These are phyloP conservation scores for Quercus ilex DNA, from an alignment of 306 rosid species.

Conservation along the genomic window DNA sequence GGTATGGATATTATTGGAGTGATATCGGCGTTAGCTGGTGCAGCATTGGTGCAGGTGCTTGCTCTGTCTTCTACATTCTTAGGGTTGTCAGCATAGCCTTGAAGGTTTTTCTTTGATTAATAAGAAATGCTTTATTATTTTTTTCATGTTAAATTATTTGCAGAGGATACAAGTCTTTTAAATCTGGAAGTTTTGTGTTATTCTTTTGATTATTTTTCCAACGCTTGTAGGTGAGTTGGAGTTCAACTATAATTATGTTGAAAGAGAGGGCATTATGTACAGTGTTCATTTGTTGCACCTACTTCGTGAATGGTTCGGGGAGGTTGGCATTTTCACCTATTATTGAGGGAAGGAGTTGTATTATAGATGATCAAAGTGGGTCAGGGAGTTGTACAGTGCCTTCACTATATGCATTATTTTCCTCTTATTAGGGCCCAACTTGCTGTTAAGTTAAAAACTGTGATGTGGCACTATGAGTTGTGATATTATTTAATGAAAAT, in stretches of 20 bases:
- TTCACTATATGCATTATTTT: too few species aligned
- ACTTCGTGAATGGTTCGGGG: slow-evolving; percentile 39
- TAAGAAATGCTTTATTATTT: slow-evolving; percentile 4
- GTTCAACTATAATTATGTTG: neutral
- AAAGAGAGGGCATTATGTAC: slow-evolving; percentile 31
- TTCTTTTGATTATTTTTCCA: slow-evolving; percentile 27
- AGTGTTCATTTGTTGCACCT: slow-evolving; percentile 34
- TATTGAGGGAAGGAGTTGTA: too few species aligned
- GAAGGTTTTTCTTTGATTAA: neutral
- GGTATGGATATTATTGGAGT: slow-evolving; percentile 71
- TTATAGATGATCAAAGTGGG: too few species aligned
- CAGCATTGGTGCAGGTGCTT: slow-evolving; percentile 86
- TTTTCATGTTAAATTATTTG: neutral
- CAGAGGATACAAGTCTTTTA: slow-evolving; percentile 24
- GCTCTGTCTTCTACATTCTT: slow-evolving; percentile 4
- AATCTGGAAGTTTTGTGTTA: slow-evolving; percentile 19
- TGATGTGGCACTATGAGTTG: neutral
- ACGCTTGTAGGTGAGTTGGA: slow-evolving; percentile 58
- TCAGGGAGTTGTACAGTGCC: too few species aligned
- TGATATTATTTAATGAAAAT: neutral
- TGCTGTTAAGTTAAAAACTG: neutral
- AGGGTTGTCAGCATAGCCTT: neutral
- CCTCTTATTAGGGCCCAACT: too few species aligned
- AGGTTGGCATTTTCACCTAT: too few species aligned
- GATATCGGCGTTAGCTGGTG: slow-evolving; percentile 71